Base-by-base conservation (phyloP, 2,329 filamentous ascomycete genomes). In the Sclerotinia minor region DNA sequence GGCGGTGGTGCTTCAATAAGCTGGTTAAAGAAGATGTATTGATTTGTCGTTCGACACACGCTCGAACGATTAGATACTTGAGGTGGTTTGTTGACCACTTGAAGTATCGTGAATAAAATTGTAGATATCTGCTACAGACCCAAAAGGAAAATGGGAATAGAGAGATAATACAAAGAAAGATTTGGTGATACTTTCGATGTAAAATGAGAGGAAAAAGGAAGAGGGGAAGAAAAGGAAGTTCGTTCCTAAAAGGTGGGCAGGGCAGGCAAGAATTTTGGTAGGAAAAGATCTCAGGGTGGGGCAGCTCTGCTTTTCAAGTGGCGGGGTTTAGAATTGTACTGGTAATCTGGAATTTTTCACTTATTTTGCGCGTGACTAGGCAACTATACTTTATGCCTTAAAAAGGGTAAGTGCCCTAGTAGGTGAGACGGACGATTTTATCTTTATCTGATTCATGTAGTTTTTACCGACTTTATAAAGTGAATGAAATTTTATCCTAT, bases 1-100 rank as follows among this genome's bases (percentile, higher is more conserved):
- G 90, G 85, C 92, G 92, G 93, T 92, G 81, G 87, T 90, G 81
- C 80, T 80, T 76, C 73, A 69, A 74, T 73, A 77, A 77, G 74
- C 74, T 76, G 74, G 75, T 77, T 76, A 75, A 73, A 73, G 68
- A 70, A 32, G 45, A 60, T 60, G 26, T 52, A 67, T 38, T 61
- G 47, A 35, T 59, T 66, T 49, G 45, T 60, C 54, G 64, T 66
- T 66, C 64, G 68, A 69, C 68, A 69, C 65, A 59, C 65, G 65
- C 65, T 67, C 55, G 55, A 61, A 60, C 65, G 65, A 67, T 44
- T 7, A 67, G 58, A 60, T 63, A 67, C 55, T 63, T 35, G 15
- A 35, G 44, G 44, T 49, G 44, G 35, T 54, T 47, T 61, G 45
- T 52, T 38, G 17, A 52, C 55, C 65, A 61, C 65, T 61, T 53